Base-by-base conservation (phyloP, 202 grass and related monocot genomes). In the Elaeis oleifera region DNA sequence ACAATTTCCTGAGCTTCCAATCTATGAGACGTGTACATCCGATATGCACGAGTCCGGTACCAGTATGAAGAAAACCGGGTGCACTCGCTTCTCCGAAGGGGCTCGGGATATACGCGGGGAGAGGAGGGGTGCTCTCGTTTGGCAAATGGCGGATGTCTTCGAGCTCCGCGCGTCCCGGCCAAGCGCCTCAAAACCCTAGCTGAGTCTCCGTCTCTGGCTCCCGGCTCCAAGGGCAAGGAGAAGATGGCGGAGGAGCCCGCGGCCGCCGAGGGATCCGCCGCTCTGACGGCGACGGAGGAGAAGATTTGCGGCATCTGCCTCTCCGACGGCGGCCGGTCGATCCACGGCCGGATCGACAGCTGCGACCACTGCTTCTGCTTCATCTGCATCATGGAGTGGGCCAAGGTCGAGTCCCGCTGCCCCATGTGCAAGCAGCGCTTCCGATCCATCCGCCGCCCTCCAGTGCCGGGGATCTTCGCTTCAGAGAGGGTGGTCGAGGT, bases 381-480 rank as follows among this genome's bases (percentile, higher is more conserved):
- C 75, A 69, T 95, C 61, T 95, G 83, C 78, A 83, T 95, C 68
- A 82, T 90, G 90, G 90, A 85, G 53, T 90, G 90, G 90, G 80
- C 69, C 21, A 85, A 88, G 69, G 68, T 95, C 52, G 85, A 95
- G 70, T 84, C 85, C 15, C 82, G 85, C 49, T 95, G 90, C 74
- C 86, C 90, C 54, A 78, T 82, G 24, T 95, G 86, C 69, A 95
- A 87, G 73, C 74, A 69, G 50, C 82, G 90, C 14, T 95, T 95
- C 57, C 64, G 16, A 44, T 68, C 71, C 23, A 84, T 95, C 75
- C 75, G 75, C 56, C 80, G 86, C 23, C 80, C 83, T 4, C 69
- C 77, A 22, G 72, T 82, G 23, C 72, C 74, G 6, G 83, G 72
- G 7, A 60, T 78, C 51, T 80, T 90, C 50, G 58, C 68, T 50